A percentile compares a stretch with the other conserved stretches of the same genome.
Conservation (phyloP, 768 basidiomycete species). For the Suillus clintonianus region DNA sequence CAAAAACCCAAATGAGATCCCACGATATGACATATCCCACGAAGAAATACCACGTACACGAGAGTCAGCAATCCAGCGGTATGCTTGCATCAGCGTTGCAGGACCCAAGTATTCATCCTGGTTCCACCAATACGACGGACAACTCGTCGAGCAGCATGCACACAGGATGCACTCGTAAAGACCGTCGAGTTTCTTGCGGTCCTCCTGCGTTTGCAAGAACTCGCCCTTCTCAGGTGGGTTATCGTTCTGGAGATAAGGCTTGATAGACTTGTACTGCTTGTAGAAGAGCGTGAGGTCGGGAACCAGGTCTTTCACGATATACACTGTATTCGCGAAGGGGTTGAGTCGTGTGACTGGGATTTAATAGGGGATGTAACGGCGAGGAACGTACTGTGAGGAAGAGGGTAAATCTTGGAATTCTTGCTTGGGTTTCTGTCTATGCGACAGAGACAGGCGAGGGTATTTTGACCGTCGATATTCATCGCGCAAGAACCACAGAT, state of each 20-base stretch:
- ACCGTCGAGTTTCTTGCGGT: conserved; percentile 93
- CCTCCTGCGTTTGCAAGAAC: conserved; percentile 86
- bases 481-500: conserved; percentile 99
- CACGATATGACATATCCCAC: background rate
- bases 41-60: conserved; percentile 52
- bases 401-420: conserved; percentile 91
- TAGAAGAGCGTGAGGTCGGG: conserved; percentile 90
- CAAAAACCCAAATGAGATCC: background rate
- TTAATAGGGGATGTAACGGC: background rate
- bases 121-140: conserved; percentile 99
- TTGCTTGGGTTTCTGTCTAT: conserved; percentile 78
- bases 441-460: conserved; percentile 93
- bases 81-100: conserved; percentile 94
- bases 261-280: conserved; percentile 99
- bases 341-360: background rate
- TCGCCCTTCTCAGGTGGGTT: conserved; percentile 85
- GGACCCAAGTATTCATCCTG: conserved; percentile 98
- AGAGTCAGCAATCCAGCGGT: conserved; percentile 98
- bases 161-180: conserved; percentile 98
- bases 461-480: conserved; percentile 99
- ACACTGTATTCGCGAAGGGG: conserved; percentile 60
- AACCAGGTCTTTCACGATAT: conserved; percentile 98
- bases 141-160: conserved; percentile 96
- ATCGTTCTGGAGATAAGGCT: conserved; percentile 94
- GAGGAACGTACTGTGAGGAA: conserved; percentile 85